phyloP scores from a whole-genome alignment of 2,329 filamentous ascomycete genomes.

The Alternaria incomplexa region DNA sequence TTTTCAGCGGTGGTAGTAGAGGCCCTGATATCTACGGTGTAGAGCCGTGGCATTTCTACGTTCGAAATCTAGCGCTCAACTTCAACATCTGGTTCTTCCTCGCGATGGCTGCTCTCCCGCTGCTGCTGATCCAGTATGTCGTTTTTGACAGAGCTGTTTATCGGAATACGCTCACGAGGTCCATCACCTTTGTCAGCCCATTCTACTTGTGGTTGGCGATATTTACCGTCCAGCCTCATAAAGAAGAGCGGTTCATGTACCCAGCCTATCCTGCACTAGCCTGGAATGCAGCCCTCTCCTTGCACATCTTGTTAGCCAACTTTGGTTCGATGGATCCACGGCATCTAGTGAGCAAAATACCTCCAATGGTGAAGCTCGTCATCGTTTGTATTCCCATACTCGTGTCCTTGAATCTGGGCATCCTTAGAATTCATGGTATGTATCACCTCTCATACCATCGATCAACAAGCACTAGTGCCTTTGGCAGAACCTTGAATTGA shows the following conservation, averaged over 20 bases:
- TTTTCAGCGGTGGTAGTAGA: slow-evolving; percentile 77
- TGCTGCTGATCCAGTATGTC: slow-evolving; percentile 76
- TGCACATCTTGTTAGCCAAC: slow-evolving; percentile 79
- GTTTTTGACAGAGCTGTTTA: slow-evolving; percentile 66
- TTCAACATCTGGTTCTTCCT: slow-evolving; percentile 95
- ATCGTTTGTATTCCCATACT: slow-evolving; percentile 67
- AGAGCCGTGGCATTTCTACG: slow-evolving; percentile 96
- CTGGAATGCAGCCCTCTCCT: slow-evolving; percentile 82
- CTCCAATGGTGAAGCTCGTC: slow-evolving; percentile 73
- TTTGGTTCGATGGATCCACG: slow-evolving; percentile 74
- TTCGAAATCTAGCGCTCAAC: slow-evolving; percentile 88
- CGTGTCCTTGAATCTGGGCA: slow-evolving; percentile 67
- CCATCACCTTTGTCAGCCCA: slow-evolving; percentile 77
- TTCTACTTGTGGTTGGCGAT: slow-evolving; percentile 96
- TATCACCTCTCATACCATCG: neutral
- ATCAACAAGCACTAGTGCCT: neutral
- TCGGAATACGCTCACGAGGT: slow-evolving; percentile 74
- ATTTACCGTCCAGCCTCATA: slow-evolving; percentile 92
- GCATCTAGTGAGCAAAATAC: slow-evolving; percentile 72
- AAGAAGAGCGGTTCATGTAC: slow-evolving; percentile 99
- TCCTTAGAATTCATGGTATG: slow-evolving; percentile 70
- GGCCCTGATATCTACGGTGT: slow-evolving; percentile 94
- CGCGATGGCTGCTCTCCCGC: slow-evolving; percentile 74
- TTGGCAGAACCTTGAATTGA: neutral
- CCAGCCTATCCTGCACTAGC: slow-evolving; percentile 90